Evolutionary conservation across 495 filamentous ascomycete genomes (phyloP).

Genomic region (Delitschia confertaspora): DNA sequence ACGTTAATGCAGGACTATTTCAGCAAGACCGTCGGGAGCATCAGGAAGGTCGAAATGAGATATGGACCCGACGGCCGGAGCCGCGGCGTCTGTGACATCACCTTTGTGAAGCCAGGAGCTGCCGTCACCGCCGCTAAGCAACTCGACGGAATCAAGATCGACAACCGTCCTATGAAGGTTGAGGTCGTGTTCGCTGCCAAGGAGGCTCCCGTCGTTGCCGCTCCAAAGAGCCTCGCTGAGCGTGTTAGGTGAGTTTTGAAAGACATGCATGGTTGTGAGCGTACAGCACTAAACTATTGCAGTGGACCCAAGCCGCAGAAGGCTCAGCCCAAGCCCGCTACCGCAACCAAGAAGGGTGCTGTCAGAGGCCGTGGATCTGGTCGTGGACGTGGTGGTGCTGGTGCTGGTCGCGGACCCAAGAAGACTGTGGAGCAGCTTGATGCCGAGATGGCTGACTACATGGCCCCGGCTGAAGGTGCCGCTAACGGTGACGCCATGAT

Average conservation of each 20-base stretch:
- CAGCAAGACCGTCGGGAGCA: slow-evolving; percentile 70
- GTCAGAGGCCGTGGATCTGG: slow-evolving; percentile 40
- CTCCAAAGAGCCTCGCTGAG: slow-evolving; percentile 70
- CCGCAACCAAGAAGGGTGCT: slow-evolving; percentile 52
- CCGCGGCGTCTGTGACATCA: slow-evolving; percentile 76
- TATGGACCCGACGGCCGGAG: slow-evolving; percentile 88
- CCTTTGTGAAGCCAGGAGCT: slow-evolving; percentile 66
- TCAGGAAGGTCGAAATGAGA: slow-evolving; percentile 78
- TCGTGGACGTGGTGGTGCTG: slow-evolving; percentile 31
- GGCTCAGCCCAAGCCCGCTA: slow-evolving; percentile 58
- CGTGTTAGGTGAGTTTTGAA: slow-evolving; percentile 62
- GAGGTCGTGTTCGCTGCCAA: slow-evolving; percentile 79
- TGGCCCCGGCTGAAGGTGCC: slow-evolving; percentile 43
- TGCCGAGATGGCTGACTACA: slow-evolving; percentile 91
- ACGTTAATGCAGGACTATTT: slow-evolving; percentile 78
- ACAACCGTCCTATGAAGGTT: slow-evolving; percentile 86
- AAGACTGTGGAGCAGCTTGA: slow-evolving; percentile 90
- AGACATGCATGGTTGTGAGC: too few relatives aligned
- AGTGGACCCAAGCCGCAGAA: slow-evolving; percentile 40
- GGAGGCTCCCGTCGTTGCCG: slow-evolving; percentile 53
- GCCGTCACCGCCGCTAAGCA: slow-evolving; percentile 71
- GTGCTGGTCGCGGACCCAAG: slow-evolving; percentile 56
- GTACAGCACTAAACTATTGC: neutral
- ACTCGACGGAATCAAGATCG: slow-evolving; percentile 82
- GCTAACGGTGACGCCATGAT: slow-evolving; percentile 33